Evolutionary conservation across 768 basidiomycete genomes (phyloP).

Genomic region (Amanita phalloides): DNA sequence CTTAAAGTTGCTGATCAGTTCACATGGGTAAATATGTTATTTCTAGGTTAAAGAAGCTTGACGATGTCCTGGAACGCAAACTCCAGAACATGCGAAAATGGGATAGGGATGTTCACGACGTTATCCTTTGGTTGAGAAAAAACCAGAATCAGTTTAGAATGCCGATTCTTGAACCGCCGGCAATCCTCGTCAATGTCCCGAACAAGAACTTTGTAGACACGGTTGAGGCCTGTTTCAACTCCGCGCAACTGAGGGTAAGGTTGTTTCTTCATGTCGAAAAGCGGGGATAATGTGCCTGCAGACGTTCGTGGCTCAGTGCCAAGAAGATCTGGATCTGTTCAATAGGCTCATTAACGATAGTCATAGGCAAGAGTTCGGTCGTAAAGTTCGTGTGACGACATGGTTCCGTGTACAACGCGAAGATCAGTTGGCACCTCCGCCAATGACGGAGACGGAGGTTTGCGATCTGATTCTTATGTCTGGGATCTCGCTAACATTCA

Average conservation of each 20-base stretch:
- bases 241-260: constrained; percentile 51
- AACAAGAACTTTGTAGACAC: constrained; percentile 51
- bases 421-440: constrained; percentile 30
- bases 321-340: constrained; percentile 69
- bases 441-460: constrained; percentile 54
- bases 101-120: constrained; percentile 53
- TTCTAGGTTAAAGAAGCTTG: constrained; percentile 41
- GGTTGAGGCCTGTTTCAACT: constrained; percentile 64
- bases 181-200: constrained; percentile 60
- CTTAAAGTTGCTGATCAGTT: constrained; percentile 11
- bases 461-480: constrained; percentile 8
- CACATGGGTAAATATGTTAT: background rate
- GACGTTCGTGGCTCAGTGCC: constrained; percentile 81
- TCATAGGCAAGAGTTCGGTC: constrained; percentile 32
- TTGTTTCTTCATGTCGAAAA: background rate
- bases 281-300: constrained; percentile 16
- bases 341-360: constrained; percentile 60
- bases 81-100: constrained; percentile 38
- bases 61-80: constrained; percentile 47
- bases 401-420: constrained; percentile 51
- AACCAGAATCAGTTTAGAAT: constrained; percentile 61
- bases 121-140: constrained; percentile 62
- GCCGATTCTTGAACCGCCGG: constrained; percentile 80
- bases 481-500: background rate
- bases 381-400: constrained; percentile 44